Percentiles rank a stretch among this genome's conserved stretches.
Conservation (phyloP, 345 rosid species). For the Diplotaxis tenuifolia region DNA sequence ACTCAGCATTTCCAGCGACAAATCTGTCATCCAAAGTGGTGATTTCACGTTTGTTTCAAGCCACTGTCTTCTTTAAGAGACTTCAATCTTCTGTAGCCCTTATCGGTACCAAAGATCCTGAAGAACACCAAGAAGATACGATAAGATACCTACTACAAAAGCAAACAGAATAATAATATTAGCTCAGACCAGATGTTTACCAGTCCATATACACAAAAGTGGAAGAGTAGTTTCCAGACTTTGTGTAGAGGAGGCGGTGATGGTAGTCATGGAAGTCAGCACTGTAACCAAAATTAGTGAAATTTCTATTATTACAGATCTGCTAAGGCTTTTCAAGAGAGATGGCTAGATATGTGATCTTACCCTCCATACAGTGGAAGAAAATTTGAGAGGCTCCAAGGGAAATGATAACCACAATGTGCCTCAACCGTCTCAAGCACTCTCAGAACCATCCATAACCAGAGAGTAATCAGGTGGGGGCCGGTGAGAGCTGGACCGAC, state of each 20-base stretch:
- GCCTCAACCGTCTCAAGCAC: slow-evolving; percentile 99
- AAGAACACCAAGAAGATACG: background rate
- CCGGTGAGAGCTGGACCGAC: slow-evolving; percentile 97
- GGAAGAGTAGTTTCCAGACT: slow-evolving; percentile 96
- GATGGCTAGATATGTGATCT: slow-evolving; percentile 26
- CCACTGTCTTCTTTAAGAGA: slow-evolving; percentile 46
- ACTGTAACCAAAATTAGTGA: slow-evolving; percentile 38
- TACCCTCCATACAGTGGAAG: slow-evolving; percentile 96
- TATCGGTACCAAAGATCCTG: slow-evolving; percentile 98
- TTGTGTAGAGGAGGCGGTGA: slow-evolving; percentile 95
- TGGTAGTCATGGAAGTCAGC: slow-evolving; percentile 99
- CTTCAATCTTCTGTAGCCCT: slow-evolving; percentile 87
- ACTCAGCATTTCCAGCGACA: background rate
- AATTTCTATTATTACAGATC: background rate
- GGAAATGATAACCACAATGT: slow-evolving; percentile 98
- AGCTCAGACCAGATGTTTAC: slow-evolving; percentile 46
- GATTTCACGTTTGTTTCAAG: slow-evolving; percentile 29
- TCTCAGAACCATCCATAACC: slow-evolving; percentile 97
- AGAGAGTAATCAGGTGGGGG: slow-evolving; percentile 85
- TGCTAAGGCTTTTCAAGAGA: background rate
- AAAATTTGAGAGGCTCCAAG: slow-evolving; percentile 96
- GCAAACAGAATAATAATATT: background rate
- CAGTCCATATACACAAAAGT: slow-evolving; percentile 97
- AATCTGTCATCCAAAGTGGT: slow-evolving; percentile 4
- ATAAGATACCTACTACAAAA: background rate